Conservation (phyloP, 75 land plant genomes). For the Pseudotsuga menziesii region DNA sequence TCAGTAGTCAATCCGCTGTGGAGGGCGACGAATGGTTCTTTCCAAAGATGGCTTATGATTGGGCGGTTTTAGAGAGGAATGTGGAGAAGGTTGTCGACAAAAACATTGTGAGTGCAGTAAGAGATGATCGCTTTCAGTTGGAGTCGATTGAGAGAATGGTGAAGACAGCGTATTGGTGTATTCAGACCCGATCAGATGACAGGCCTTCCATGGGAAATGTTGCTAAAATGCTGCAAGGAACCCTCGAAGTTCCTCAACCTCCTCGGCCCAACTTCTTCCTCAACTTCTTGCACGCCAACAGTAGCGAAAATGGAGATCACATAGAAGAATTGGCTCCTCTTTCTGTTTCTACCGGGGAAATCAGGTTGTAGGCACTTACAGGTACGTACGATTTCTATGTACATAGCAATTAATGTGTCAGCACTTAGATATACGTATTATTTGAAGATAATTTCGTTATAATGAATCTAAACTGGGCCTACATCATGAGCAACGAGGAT, state of each 20-base stretch:
- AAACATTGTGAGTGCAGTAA: conserved; percentile 10
- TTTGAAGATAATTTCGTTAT: too few species aligned
- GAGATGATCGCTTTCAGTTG: conserved; percentile 16
- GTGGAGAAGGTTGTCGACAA: conserved; percentile 49
- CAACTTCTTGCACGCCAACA: too few species aligned
- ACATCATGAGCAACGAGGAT: too few species aligned
- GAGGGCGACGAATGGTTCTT: conserved; percentile 51
- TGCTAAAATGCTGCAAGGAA: conserved; percentile 82
- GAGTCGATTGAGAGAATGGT: conserved; percentile 46
- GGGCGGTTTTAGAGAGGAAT: conserved; percentile 41
- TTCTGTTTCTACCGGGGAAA: too few species aligned
- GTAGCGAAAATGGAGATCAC: too few species aligned
- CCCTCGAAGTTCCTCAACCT: conserved; percentile 39
- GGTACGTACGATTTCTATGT: too few species aligned
- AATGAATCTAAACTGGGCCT: too few species aligned
- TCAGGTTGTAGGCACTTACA: too few species aligned
- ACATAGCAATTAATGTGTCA: too few species aligned
- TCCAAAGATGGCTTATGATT: conserved; percentile 52
- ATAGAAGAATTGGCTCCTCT: too few species aligned
- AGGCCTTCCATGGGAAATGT: conserved; percentile 79
- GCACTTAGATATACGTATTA: too few species aligned
- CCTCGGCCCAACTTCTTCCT: background rate
- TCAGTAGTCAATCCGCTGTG: conserved; percentile 3
- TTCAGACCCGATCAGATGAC: conserved; percentile 52
- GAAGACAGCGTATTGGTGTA: conserved; percentile 75